Conservation (phyloP, 208 protist genomes). For the Acanthamoeba divionensis region DNA sequence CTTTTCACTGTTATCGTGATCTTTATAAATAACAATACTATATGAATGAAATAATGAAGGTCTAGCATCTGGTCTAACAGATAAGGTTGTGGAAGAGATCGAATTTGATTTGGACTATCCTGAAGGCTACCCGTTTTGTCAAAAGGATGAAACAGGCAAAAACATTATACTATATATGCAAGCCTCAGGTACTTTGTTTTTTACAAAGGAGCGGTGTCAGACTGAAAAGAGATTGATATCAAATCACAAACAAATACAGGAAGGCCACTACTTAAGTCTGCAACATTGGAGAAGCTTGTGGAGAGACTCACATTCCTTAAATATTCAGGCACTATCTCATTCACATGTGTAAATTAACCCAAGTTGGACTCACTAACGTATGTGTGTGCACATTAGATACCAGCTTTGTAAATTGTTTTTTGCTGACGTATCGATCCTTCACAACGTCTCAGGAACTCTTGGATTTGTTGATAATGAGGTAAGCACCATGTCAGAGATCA, state of each 20-base stretch:
- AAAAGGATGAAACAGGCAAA: background rate
- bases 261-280: background rate
- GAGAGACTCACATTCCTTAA: background rate
- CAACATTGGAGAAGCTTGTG: constrained; percentile 42
- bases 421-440: constrained; percentile 35
- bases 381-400: background rate
- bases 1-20: too few species aligned
- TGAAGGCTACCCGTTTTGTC: background rate
- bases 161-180: too few species aligned
- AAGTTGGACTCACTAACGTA: background rate
- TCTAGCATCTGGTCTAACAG: too few species aligned
- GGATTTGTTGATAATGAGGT: background rate
- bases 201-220: too few species aligned
- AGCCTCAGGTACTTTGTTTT: too few species aligned
- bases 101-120: background rate
- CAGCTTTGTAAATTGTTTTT: background rate
- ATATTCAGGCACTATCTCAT: background rate
- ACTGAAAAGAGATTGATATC: too few species aligned
- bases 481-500: too few species aligned
- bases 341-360: too few species aligned
- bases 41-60: too few species aligned
- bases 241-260: too few species aligned
- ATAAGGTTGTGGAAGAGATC: background rate
- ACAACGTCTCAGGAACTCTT: background rate
- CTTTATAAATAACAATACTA: too few species aligned